Base-by-base conservation (phyloP, 352 stramenopile species). In the Elongisporangium anandrum region DNA sequence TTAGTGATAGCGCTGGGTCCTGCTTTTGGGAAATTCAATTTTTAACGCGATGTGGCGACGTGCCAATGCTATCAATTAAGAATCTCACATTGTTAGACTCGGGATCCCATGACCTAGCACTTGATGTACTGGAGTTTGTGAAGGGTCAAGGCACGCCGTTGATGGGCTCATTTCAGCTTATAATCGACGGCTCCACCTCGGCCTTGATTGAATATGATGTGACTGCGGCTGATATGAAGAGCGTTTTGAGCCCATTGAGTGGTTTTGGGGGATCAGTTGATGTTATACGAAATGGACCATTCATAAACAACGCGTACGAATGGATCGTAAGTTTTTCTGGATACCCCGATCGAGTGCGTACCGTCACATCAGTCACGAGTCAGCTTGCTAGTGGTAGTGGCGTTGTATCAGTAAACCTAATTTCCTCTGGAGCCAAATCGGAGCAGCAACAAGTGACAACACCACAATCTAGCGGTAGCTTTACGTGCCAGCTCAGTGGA, bases 1-100 rank as follows among this genome's bases (percentile, higher is more conserved):
- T 61, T 3, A 65, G 52, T 17, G 69, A 79, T 21, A 52, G 50
- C 7, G 52, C 66, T 10, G 77, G 79, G 0, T 77, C 77, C 4
- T 87, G 70, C 52, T 75, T 68, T 8, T 94, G 82, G 81, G 57
- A 70, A 12, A 66, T 94, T 38, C 71, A 73, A 7, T 94, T 94
- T 34, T 57, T 75, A 2, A 66, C 84, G 0, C 65, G 80, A 12
- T 70, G 59, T 9, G 82, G 81, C 13, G 77, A 92, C 61, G 52
- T 87, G 8, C 70, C 74, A 0, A 61, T 79, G 49, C 54, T 92
- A 34, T 47, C 64, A 20, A 39, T 87, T 12, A 56, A 58, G 3
- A 85, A 81, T 29, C 24, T 84, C 8, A 78, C 72, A 9, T 59
- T 90, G 0, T 55, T 68, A 19, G 80, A 86, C 38, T 86, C 69